These are phyloP conservation scores for Colletotrichum theobromicola DNA, from an alignment of 2,329 filamentous ascomycete species.

Conservation along the genomic window DNA sequence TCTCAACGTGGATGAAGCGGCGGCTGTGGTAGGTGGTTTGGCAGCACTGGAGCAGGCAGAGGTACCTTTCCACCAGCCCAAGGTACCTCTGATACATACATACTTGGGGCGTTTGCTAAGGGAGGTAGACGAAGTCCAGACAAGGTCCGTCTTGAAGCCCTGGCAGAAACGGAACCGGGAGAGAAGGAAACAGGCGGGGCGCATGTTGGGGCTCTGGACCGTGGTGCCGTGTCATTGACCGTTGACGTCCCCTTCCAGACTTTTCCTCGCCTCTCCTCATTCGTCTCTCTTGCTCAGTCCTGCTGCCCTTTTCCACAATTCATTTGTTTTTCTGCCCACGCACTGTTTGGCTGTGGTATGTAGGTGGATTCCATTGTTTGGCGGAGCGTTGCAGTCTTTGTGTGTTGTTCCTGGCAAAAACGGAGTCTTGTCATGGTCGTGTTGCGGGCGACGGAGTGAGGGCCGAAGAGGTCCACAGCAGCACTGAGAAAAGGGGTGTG, in stretches of 20 bases:
- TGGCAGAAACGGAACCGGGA: constrained; percentile 6
- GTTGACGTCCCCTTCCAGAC: not conserved
- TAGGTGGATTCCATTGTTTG: not conserved
- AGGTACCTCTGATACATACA: not conserved
- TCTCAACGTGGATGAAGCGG: constrained; percentile 16
- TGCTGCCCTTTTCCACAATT: constrained; percentile 5
- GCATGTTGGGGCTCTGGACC: constrained; percentile 5
- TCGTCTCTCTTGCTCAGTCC: not conserved
- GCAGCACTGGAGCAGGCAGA: not conserved
- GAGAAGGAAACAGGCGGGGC: constrained; percentile 2
- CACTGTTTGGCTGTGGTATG: not conserved
- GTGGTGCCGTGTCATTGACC: not conserved
- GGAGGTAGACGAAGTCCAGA: not conserved
- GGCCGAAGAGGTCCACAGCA: constrained; percentile 7
- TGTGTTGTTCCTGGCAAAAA: not conserved
- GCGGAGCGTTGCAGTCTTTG: not conserved
- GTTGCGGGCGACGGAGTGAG: not conserved
- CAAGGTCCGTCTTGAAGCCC: not conserved
- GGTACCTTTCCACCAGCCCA: not conserved
- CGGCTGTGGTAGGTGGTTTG: constrained; percentile 3
- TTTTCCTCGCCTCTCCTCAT: not conserved
- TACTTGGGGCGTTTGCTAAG: not conserved
- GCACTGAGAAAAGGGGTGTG: not conserved
- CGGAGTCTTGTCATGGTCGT: not conserved
- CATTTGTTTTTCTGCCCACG: not conserved